phyloP scores from a whole-genome alignment of 208 protist species.

The Strigomonas culicis region DNA sequence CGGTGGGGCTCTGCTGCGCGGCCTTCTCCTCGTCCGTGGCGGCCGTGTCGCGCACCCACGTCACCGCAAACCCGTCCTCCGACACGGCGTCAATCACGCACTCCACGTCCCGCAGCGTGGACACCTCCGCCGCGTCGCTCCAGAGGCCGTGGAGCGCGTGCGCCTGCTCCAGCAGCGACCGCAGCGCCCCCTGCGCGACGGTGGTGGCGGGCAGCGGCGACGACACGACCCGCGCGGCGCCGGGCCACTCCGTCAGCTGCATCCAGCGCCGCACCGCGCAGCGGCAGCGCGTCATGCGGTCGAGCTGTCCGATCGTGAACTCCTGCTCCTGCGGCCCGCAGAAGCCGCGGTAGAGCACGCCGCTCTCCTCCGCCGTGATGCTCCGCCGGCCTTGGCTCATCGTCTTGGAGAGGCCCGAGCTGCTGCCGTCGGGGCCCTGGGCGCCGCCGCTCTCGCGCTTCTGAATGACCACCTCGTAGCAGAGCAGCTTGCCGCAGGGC shows the following conservation, averaged over 20 bases:
- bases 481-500: neutral
- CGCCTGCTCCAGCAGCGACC: conserved; percentile 37
- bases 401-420: neutral
- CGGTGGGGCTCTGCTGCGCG: neutral
- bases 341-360: neutral
- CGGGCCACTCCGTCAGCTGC: conserved; percentile 53
- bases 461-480: neutral
- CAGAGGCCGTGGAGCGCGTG: conserved; percentile 65
- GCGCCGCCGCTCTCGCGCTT: neutral
- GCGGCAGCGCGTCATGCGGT: conserved; percentile 38
- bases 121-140: conserved; percentile 62
- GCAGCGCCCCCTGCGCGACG: conserved; percentile 25
- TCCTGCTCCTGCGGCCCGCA: neutral
- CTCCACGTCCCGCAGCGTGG: conserved; percentile 83
- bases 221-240: neutral
- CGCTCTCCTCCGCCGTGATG: neutral
- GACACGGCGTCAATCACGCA: conserved; percentile 56
- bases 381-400: neutral
- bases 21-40: conserved; percentile 10
- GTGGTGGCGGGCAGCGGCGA: neutral
- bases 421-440: neutral
- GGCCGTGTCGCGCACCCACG: conserved; percentile 71
- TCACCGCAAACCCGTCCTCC: conserved; percentile 80
- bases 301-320: neutral
- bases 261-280: conserved; percentile 89